These are phyloP conservation scores for Discostella pseudostelligera DNA, from an alignment of 108 stramenopile species.

Conservation along the genomic window DNA sequence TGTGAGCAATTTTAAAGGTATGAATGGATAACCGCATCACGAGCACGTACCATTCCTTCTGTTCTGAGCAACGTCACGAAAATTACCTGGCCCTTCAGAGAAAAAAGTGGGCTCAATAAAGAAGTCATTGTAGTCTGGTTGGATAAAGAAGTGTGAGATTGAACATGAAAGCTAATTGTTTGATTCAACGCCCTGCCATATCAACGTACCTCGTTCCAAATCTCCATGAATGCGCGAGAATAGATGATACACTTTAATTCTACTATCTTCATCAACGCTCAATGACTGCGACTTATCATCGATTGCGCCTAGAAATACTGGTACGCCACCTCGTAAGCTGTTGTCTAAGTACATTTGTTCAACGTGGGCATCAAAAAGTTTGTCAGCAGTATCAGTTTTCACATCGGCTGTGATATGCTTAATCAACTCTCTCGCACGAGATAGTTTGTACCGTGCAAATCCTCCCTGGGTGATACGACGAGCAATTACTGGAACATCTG, in stretches of 20 bases:
- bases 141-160: too few species aligned
- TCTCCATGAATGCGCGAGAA: slow-evolving; percentile 96
- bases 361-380: slow-evolving; percentile 87
- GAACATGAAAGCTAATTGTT: too few species aligned
- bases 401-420: slow-evolving; percentile 83
- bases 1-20: too few species aligned
- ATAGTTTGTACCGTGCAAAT: slow-evolving; percentile 66
- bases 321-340: slow-evolving; percentile 93
- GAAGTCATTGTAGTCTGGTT: slow-evolving; percentile 92
- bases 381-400: slow-evolving; percentile 82
- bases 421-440: slow-evolving; percentile 75
- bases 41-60: slow-evolving; percentile 64
- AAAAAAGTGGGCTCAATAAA: slow-evolving; percentile 87
- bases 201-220: slow-evolving; percentile 69
- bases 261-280: slow-evolving; percentile 71
- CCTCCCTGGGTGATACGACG: slow-evolving; percentile 59
- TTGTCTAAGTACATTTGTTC: slow-evolving; percentile 95
- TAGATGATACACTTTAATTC: slow-evolving; percentile 88
- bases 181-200: too few species aligned
- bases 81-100: slow-evolving; percentile 95
- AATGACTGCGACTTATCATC: slow-evolving; percentile 63
- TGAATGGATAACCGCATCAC: too few species aligned
- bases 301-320: slow-evolving; percentile 83
- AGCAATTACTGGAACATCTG: slow-evolving; percentile 67
- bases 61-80: slow-evolving; percentile 96